Base-by-base conservation (phyloP, 176 grass and related monocot species). In the Microstegium vimineum region DNA sequence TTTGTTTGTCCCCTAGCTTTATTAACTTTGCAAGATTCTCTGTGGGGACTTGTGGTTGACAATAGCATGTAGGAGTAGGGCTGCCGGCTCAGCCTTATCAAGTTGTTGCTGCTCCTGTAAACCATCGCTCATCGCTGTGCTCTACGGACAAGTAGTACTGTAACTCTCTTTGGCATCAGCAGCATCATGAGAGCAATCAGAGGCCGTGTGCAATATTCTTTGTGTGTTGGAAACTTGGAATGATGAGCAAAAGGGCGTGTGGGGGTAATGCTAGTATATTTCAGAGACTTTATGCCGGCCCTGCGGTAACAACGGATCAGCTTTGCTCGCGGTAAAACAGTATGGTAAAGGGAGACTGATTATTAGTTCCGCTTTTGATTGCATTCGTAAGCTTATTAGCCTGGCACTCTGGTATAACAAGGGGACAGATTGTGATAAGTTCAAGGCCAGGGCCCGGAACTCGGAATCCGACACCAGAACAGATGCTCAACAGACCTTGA, bases 1-100 rank as follows among this genome's bases (percentile, higher is more conserved):
- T 67, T 82, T 82, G 88, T 73, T 82, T 82, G 88, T 86, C 83
- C 43, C 73, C 84, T 86, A 62, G 83, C 74, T 86, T 90, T 78
- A 66, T 56, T 32, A 49, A 41, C 84, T 86, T 90, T 90, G 22
- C 74, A 61, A 79, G 84, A 90, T 90, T 86, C 88, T 62, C 62
- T 69, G 61, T 90, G 83, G 88, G 88, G 78, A 90, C 84, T 90
- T 79, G 88, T 64, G 36, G 67, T 83, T 90, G 49, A 83, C 68
- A 79, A 79, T 47, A 41, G 71, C 33, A 68, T 52, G 69, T 75
- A 33, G 67, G 75, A 67, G 61, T 75, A 62, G 75, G 82, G 46
- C 74, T 41, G 77, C 40, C 25, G 13, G 69, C 72, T 66, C 62
- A 54, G 71, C 42, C 78, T 64, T 77, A 85, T 71, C 78, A 23